Conservation (phyloP, 176 grass and related monocot species). For the Canna indica region DNA sequence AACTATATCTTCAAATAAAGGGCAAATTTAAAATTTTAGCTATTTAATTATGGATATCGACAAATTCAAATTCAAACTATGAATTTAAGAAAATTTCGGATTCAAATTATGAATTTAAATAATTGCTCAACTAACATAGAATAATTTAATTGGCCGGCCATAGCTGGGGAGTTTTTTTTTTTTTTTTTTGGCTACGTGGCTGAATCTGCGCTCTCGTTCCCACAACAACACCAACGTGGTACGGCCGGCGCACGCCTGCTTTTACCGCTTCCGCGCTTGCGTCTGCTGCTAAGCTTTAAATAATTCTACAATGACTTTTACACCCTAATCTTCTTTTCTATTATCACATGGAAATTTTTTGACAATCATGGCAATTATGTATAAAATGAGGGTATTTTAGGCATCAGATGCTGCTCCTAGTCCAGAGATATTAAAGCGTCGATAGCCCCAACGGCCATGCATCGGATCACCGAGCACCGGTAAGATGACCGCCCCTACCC, state of each 20-base stretch:
- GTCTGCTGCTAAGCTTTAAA: background rate
- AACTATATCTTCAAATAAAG: no score
- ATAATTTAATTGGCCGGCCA: no score
- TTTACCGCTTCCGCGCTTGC: background rate
- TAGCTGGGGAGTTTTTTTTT: no score
- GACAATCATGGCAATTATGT: background rate
- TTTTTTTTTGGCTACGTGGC: background rate
- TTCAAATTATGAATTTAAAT: no score
- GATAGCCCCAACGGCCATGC: background rate
- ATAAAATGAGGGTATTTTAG: background rate
- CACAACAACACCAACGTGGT: background rate
- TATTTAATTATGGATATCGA: no score
- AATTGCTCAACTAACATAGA: no score
- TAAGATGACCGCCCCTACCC: conserved; percentile 27
- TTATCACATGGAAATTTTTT: background rate
- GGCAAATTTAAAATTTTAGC: no score
- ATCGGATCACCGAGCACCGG: background rate
- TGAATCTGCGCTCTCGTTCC: background rate
- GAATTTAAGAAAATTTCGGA: no score
- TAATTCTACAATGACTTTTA: background rate
- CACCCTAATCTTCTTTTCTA: no score
- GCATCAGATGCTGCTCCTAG: background rate
- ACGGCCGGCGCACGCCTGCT: background rate
- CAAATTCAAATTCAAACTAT: no score
- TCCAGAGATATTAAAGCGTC: background rate